These are phyloP conservation scores for Arachnopeziza araneosa DNA, from an alignment of 2,329 filamentous ascomycete genomes.

Conservation along the genomic window DNA sequence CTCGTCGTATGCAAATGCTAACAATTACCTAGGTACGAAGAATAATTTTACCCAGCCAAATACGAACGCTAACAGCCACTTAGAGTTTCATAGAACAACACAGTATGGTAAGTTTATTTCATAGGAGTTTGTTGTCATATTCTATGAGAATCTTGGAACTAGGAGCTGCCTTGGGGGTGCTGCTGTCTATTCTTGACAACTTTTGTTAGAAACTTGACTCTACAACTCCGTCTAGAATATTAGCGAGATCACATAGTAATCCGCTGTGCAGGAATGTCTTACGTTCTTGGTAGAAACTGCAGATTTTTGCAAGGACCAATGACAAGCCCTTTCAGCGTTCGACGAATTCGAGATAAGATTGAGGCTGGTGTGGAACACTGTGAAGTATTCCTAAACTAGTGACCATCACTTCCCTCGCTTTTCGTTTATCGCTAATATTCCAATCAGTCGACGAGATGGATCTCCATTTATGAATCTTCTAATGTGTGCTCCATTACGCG, in stretches of 20 bases:
- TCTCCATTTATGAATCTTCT: constrained; percentile 64
- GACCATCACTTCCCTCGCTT: constrained; percentile 24
- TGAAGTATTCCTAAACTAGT: constrained; percentile 73
- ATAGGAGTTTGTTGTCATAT: no score
- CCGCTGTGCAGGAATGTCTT: no score
- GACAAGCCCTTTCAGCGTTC: constrained; percentile 58
- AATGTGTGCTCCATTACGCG: constrained; percentile 58
- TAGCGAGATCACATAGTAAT: no score
- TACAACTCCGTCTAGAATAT: no score
- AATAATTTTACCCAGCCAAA: neutral
- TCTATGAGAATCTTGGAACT: no score
- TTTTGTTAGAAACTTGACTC: no score
- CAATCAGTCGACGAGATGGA: constrained; percentile 53
- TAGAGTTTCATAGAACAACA: constrained; percentile 68
- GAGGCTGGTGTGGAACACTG: constrained; percentile 61
- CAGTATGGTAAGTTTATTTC: no score
- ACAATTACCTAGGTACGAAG: constrained; percentile 40
- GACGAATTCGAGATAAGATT: constrained; percentile 56
- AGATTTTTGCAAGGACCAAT: constrained; percentile 72
- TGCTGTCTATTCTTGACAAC: no score
- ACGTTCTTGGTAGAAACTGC: constrained; percentile 71
- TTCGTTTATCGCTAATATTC: constrained; percentile 4
- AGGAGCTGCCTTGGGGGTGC: no score
- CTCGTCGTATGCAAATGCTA: neutral
- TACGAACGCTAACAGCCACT: constrained; percentile 3